Evolutionary conservation across 768 basidiomycete species (phyloP).

Genomic region (Ramaria rubella): DNA sequence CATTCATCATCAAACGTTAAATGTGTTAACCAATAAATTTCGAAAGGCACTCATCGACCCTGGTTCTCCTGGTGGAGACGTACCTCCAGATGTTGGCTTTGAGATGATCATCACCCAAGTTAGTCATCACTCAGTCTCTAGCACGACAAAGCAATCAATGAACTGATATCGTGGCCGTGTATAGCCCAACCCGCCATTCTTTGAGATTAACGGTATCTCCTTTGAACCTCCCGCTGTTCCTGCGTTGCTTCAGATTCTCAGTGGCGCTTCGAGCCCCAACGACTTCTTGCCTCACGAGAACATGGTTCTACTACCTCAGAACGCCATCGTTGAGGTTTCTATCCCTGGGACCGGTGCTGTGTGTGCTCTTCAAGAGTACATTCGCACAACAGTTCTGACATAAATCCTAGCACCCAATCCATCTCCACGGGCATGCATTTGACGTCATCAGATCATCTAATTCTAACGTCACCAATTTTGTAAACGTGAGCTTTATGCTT

Average conservation of each 20-base stretch:
- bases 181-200: neutral
- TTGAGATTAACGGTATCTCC: neutral
- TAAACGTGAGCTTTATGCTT: slow-evolving; percentile 22
- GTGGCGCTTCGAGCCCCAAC: neutral
- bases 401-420: neutral
- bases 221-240: neutral
- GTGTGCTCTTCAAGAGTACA: neutral
- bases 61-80: too few relatives aligned
- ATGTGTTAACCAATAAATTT: too few relatives aligned
- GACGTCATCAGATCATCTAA: slow-evolving; percentile 31
- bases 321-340: neutral
- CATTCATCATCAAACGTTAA: neutral
- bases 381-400: neutral
- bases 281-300: slow-evolving; percentile 3
- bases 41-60: neutral
- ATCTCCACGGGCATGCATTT: slow-evolving; percentile 29
- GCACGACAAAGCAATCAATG: too few relatives aligned
- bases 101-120: neutral
- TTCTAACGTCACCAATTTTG: slow-evolving; percentile 27
- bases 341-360: neutral
- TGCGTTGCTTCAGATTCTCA: slow-evolving; percentile 5
- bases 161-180: neutral
- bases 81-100: neutral
- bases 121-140: too few relatives aligned
- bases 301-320: neutral